Evolutionary conservation across 2,329 filamentous ascomycete genomes (phyloP).

Genomic region (Botrytis squamosa): DNA sequence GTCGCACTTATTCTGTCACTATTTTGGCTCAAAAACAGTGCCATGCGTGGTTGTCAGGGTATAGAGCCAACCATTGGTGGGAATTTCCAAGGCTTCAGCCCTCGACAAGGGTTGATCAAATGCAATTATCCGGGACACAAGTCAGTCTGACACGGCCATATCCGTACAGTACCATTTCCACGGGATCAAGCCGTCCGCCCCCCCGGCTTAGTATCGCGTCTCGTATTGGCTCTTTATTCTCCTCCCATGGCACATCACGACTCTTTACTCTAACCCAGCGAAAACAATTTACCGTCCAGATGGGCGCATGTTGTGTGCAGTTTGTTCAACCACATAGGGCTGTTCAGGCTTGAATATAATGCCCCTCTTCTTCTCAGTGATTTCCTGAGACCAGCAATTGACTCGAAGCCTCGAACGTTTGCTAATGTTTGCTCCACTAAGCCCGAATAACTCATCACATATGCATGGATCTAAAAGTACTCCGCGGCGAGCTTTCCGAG

Average conservation of each 20-base stretch:
- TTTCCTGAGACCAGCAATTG: background rate
- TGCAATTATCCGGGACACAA: slow-evolving; percentile 4
- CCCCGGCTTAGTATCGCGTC: background rate
- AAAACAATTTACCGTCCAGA: background rate
- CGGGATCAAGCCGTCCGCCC: slow-evolving; percentile 14
- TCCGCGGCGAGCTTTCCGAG: slow-evolving; percentile 5
- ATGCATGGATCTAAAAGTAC: slow-evolving; percentile 5
- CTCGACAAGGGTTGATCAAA: slow-evolving; percentile 7
- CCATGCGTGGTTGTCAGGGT: background rate
- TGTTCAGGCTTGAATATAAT: slow-evolving; percentile 1
- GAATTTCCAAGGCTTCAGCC: slow-evolving; percentile 9
- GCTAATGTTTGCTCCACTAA: slow-evolving; percentile 12
- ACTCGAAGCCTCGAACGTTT: slow-evolving; percentile 8
- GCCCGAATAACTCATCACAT: background rate
- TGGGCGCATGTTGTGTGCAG: background rate
- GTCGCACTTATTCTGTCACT: background rate
- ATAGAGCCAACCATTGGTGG: slow-evolving; percentile 8
- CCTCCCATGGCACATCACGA: background rate
- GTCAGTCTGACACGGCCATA: background rate
- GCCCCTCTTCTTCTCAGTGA: background rate
- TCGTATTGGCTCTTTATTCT: background rate
- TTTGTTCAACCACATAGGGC: slow-evolving; percentile 15
- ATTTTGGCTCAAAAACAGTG: background rate
- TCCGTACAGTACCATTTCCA: slow-evolving; percentile 17
- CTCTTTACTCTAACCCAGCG: background rate